These are phyloP conservation scores for Orbilia brochopaga DNA, from an alignment of 2,329 filamentous ascomycete genomes.

Conservation along the genomic window DNA sequence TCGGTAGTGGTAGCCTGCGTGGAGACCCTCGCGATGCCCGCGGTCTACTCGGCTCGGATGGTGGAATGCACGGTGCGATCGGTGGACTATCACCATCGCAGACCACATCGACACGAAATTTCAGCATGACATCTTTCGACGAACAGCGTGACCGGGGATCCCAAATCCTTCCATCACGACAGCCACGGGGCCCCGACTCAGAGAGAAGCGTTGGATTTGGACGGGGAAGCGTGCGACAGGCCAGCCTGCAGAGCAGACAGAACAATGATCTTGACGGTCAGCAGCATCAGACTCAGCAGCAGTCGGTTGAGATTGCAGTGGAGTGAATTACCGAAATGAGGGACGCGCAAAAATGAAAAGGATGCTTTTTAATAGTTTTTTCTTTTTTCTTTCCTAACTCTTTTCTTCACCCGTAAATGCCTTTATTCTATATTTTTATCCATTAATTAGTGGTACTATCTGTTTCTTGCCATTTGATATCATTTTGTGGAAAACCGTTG, in stretches of 20 bases:
- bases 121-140: constrained; percentile 54
- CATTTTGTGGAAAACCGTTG: constrained; percentile 30
- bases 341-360: constrained; percentile 25
- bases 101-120: constrained; percentile 53
- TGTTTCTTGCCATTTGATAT: constrained; percentile 33
- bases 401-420: background rate
- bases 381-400: constrained; percentile 21
- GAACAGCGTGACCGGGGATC: constrained; percentile 53
- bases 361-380: constrained; percentile 35
- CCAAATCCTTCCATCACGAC: constrained; percentile 54
- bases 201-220: constrained; percentile 55
- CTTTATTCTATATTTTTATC: constrained; percentile 7
- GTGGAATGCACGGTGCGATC: constrained; percentile 46
- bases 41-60: constrained; percentile 52
- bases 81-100: constrained; percentile 47
- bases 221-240: constrained; percentile 46
- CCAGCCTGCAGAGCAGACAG: constrained; percentile 31
- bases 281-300: constrained; percentile 33
- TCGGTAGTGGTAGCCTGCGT: constrained; percentile 53
- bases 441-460: constrained; percentile 41
- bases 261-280: constrained; percentile 50
- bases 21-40: constrained; percentile 55
- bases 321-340: constrained; percentile 52
- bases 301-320: constrained; percentile 55
- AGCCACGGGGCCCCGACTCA: constrained; percentile 55